Evolutionary conservation across 768 basidiomycete genomes (phyloP).

Genomic region (Wakefieldia striispora): DNA sequence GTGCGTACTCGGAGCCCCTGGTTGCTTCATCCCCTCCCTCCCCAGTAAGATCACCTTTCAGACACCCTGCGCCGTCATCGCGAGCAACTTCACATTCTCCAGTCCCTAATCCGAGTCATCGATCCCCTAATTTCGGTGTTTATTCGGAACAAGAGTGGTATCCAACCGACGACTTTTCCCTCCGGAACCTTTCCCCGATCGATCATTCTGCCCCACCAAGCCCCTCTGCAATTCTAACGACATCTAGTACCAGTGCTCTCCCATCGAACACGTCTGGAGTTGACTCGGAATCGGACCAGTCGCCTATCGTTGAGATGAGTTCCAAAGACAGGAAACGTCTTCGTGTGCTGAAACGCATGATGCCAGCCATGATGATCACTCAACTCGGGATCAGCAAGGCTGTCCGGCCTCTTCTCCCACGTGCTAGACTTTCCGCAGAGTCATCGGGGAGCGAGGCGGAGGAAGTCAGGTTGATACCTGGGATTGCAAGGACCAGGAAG

Average conservation of each 20-base stretch:
- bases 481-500: constrained; percentile 46
- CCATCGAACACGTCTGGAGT: constrained; percentile 15
- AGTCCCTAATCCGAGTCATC: not conserved
- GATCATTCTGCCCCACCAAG: constrained; percentile 13
- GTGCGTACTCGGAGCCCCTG: constrained; percentile 12
- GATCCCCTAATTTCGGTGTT: constrained; percentile 12
- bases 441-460: constrained; percentile 33
- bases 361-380: constrained; percentile 54
- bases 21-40: constrained; percentile 7
- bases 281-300: constrained; percentile 20
- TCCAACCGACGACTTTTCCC: constrained; percentile 8
- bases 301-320: constrained; percentile 18
- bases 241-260: constrained; percentile 17
- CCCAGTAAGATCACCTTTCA: constrained; percentile 1
- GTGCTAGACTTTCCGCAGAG: constrained; percentile 5
- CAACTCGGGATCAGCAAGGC: constrained; percentile 21
- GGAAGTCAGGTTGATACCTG: constrained; percentile 45
- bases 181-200: constrained; percentile 4
- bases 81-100: constrained; percentile 14
- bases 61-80: not conserved
- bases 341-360: constrained; percentile 46
- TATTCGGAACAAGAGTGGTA: constrained; percentile 15
- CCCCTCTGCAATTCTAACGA: constrained; percentile 14
- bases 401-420: constrained; percentile 12
- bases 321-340: constrained; percentile 34